Evolutionary conservation across 441 rosid species (phyloP).

Genomic region (Adansonia madagascariensis): DNA sequence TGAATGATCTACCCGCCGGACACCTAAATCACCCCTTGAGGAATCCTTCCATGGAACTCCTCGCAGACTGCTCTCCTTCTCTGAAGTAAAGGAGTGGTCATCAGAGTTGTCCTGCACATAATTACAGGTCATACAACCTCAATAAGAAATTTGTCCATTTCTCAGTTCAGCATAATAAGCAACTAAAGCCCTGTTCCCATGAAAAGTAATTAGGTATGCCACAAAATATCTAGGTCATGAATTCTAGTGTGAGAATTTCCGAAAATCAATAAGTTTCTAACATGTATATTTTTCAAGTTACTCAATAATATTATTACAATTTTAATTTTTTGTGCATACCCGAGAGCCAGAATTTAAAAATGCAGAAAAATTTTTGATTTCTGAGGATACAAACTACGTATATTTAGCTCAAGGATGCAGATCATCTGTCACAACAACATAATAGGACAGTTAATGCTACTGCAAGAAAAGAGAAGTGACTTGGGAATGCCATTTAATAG

Average conservation of each 20-base stretch:
- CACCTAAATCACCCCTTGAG: constrained; percentile 32
- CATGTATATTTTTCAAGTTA: constrained; percentile 6
- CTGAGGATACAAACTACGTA: not conserved
- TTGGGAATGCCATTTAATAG: constrained; percentile 15
- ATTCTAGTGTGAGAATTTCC: constrained; percentile 6
- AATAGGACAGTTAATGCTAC: not conserved
- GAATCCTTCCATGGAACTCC: constrained; percentile 41
- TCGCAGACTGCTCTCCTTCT: constrained; percentile 32
- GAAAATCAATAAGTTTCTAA: not conserved
- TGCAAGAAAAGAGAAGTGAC: not conserved
- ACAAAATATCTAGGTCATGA: not conserved
- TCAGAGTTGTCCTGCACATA: constrained; percentile 38
- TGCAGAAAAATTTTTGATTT: not conserved
- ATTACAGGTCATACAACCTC: constrained; percentile 11
- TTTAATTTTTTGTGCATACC: not conserved
- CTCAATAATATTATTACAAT: not conserved
- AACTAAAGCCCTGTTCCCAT: not conserved
- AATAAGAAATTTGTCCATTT: not conserved
- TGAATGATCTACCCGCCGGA: constrained; percentile 27
- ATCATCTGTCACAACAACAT: not conserved
- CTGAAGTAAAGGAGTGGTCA: constrained; percentile 36
- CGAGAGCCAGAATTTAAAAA: not conserved
- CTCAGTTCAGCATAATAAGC: constrained; percentile 19
- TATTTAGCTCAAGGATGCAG: constrained; percentile 11
- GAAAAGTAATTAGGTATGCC: not conserved